Conservation (phyloP, 768 basidiomycete species). For the Kwoniella dendrophila region DNA sequence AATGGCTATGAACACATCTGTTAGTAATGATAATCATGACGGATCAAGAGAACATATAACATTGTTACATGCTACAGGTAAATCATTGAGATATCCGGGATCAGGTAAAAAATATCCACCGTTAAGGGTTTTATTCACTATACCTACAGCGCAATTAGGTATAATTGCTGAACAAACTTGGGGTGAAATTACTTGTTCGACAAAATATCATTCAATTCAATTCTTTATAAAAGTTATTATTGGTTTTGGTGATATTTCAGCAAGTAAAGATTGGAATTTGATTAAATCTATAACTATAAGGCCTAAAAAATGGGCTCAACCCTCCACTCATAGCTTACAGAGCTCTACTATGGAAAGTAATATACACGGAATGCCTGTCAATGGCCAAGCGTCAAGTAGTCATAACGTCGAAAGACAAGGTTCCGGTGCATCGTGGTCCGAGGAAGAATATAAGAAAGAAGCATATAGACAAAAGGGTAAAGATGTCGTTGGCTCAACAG, state of each 20-base stretch:
- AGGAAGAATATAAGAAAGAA: constrained; percentile 40
- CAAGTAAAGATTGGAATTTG: constrained; percentile 29
- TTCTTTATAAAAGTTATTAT: constrained; percentile 74
- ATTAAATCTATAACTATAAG: constrained; percentile 29
- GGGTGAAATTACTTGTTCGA: constrained; percentile 75
- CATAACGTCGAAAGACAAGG: constrained; percentile 3
- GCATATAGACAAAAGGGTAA: constrained; percentile 52
- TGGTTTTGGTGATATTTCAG: constrained; percentile 62
- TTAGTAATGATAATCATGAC: not conserved
- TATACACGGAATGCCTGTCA: too few relatives aligned
- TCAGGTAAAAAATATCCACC: constrained; percentile 65
- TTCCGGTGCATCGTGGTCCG: constrained; percentile 17
- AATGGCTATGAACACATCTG: not conserved
- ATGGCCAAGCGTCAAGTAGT: not conserved
- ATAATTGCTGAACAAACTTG: constrained; percentile 63
- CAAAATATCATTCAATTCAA: constrained; percentile 77
- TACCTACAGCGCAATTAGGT: constrained; percentile 61
- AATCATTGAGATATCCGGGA: constrained; percentile 84
- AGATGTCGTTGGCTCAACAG: constrained; percentile 48
- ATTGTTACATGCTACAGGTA: constrained; percentile 80
- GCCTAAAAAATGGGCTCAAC: constrained; percentile 40
- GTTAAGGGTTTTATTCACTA: constrained; percentile 67
- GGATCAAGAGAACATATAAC: constrained; percentile 53
- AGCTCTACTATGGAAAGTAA: too few relatives aligned
- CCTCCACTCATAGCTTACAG: too few relatives aligned